Base-by-base conservation (phyloP, 1,284 basidiomycete genomes). In the Trichosporon sp. region DNA sequence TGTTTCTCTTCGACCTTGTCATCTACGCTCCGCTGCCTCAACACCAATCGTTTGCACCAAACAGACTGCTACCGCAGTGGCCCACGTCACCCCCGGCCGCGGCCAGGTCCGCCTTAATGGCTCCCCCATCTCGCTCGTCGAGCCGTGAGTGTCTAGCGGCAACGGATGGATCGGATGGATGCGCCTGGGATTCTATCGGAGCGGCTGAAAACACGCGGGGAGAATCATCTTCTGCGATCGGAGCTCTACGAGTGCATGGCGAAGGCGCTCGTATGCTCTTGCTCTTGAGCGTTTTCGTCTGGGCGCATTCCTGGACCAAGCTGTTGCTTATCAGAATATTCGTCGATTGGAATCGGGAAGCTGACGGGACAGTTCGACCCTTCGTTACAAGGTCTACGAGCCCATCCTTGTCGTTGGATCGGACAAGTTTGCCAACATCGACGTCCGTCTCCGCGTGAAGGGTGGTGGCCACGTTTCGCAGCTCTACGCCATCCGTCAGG, bases 401-500 rank as follows among this genome's bases (percentile, higher is more conserved):
- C 89, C 92, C 69, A 84, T 96, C 78, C 89, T 96, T 71, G 89
- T 94, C 66, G 88, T 88, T 64, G 91, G 91, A 71, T 89, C 92
- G 78, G 92, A 95, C 64, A 85, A 88, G 63, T 92, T 95, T 78
- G 82, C 85, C 67, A 84, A 85, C 71, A 85, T 99, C 76, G 95
- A 99, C 84, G 95, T 99, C 83, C 92, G 95, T 74, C 91, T 99
- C 66, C 92, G 95, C 65, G 96, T 97, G 73, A 95, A 95, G 83
- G 96, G 96, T 84, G 96, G 96, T 88, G 96, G 96, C 83, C 95
- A 98, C 86, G 95, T 93, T 70, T 97, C 95, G 68, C 96, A 99
- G 83, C 87, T 99, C 71, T 99, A 99, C 84, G 96, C 96, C 71
- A 93, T 99, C 82, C 93, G 96, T 74, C 96, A 99, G 85, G 96